Percentiles rank a stretch among this genome's conserved stretches.
Conservation (phyloP, 345 rosid species). For the Euclidium syriacum region DNA sequence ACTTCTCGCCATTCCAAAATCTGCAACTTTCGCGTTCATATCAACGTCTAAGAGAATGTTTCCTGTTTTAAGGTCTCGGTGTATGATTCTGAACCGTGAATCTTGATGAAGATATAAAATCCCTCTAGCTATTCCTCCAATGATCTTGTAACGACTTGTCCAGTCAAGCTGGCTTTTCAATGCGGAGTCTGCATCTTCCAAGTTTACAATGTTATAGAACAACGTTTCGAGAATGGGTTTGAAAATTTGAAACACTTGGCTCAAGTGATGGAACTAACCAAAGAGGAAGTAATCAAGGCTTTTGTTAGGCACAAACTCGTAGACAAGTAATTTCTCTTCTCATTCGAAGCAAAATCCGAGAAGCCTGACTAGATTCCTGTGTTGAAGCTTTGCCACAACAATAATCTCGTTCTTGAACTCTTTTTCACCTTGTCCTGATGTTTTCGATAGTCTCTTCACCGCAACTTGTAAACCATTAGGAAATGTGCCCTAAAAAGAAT, state of each 20-base stretch:
- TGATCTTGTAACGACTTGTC: constrained; percentile 23
- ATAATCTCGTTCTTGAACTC: no score
- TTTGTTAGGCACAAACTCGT: no score
- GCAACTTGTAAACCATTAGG: no score
- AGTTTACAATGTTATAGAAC: background rate
- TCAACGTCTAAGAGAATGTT: constrained; percentile 35
- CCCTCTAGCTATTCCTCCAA: constrained; percentile 35
- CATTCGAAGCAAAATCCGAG: constrained; percentile 39
- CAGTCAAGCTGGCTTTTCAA: constrained; percentile 13
- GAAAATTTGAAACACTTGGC: background rate
- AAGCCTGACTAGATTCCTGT: constrained; percentile 44
- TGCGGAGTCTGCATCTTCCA: constrained; percentile 2
- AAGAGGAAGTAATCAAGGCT: no score
- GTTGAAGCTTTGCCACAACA: no score
- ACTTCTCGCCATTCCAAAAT: constrained; percentile 34
- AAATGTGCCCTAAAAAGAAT: no score
- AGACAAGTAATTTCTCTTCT: constrained; percentile 42
- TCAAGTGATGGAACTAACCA: constrained; percentile 8
- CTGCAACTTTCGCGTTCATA: constrained; percentile 32
- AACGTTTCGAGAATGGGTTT: background rate
- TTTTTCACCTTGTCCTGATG: no score
- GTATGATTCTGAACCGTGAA: constrained; percentile 36
- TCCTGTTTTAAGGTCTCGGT: constrained; percentile 27
- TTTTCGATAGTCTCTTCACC: no score
- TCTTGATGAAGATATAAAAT: constrained; percentile 31